Evolutionary conservation across 1,139 yeast genomes (phyloP).

Genomic region (Saccharomyces hybrid): DNA sequence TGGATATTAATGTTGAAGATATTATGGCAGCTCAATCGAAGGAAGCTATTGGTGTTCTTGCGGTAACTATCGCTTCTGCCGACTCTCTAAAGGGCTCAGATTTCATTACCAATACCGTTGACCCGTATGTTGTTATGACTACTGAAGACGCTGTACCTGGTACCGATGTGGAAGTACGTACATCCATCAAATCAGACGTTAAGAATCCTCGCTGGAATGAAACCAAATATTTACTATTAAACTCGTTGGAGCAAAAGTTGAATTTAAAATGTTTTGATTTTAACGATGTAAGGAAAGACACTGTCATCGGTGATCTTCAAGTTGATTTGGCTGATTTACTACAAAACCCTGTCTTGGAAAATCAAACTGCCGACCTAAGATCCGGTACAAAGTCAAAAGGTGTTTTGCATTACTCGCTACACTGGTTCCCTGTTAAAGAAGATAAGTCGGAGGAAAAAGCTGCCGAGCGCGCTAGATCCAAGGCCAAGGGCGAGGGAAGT

Average conservation of each 20-base stretch:
- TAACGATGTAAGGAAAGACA: conserved; percentile 47
- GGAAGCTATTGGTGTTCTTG: conserved; percentile 62
- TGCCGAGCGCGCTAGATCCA: conserved; percentile 4
- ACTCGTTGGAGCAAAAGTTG: conserved; percentile 49
- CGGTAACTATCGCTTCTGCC: conserved; percentile 53
- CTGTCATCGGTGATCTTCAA: conserved; percentile 48
- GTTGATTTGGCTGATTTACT: conserved; percentile 52
- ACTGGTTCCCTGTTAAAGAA: conserved; percentile 52
- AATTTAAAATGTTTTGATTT: conserved; percentile 49
- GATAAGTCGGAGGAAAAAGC: conserved; percentile 6
- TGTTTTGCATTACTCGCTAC: conserved; percentile 50
- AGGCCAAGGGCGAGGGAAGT: conserved; percentile 4
- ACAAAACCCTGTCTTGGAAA: conserved; percentile 40
- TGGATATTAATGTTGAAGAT: conserved; percentile 68
- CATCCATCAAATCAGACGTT: conserved; percentile 50
- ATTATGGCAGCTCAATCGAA: conserved; percentile 54
- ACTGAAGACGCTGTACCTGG: conserved; percentile 38
- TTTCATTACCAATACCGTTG: conserved; percentile 41
- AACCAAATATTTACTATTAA: conserved; percentile 52
- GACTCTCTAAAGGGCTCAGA: conserved; percentile 41
- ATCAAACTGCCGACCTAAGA: conserved; percentile 29
- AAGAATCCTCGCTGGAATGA: conserved; percentile 61
- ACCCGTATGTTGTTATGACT: conserved; percentile 52
- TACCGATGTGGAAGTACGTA: conserved; percentile 38
- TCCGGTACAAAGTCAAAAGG: conserved; percentile 56